Evolutionary conservation across 129 eudicot species (phyloP), one percentile per base, ranked within the genome.

Genomic region (Pulicaria dysenterica): DNA sequence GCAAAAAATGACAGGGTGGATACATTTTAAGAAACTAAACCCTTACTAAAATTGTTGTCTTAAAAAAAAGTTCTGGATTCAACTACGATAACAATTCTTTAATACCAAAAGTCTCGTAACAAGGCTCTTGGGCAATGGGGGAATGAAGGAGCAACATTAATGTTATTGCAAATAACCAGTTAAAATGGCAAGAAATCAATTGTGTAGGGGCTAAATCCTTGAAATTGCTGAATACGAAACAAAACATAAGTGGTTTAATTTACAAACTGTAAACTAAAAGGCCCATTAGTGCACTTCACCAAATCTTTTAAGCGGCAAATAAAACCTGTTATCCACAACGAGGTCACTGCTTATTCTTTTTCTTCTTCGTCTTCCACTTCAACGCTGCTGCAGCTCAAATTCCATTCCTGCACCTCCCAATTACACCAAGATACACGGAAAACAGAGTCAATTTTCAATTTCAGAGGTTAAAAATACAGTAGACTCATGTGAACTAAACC

Each of bases 251-350:
- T 45, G 43, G 42, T 64, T 40, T 73, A 49, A 37, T 24, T 57
- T 76, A 34, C 54, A 60, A 46, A 39, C n/a, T 4, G 69, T 5
- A 69, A 43, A 70, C 59, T 61, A 40, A 1, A 61, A 14, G 81
- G 81, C 9, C 66, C 34, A 69, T 70, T 60, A 12, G 5, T 58
- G 45, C 57, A 70, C 40, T 58, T 61, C 58, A 11, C 49, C 66
- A 42, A 41, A 37, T 75, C 60, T 70, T 65, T 83, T 37, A 80
- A 76, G 83, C 83, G 88, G 77, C 72, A 84, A 80, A 73, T 62
- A 70, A 58, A 70, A 76, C 78, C 46, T 77, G 77, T 85, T 85
- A 78, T 85, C 86, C 86, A 81, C 81, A 85, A 74, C 85, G 14
- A 59, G 34, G 3, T 34, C 62, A 72, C 41, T 45, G 59, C 37